phyloP scores from a whole-genome alignment of 1,139 yeast species.

The Taiozyma sp. region DNA sequence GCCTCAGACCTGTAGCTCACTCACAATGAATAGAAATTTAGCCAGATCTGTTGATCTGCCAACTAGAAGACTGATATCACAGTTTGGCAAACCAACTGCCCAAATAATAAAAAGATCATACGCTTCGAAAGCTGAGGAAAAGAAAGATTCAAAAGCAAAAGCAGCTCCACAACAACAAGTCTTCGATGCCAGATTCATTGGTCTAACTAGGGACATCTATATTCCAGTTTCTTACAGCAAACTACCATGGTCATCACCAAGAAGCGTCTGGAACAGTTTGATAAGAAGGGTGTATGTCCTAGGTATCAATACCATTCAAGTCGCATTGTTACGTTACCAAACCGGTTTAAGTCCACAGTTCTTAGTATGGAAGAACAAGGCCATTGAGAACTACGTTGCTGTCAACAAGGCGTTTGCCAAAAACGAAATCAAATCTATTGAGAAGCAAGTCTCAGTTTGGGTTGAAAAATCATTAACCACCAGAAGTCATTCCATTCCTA shows the following conservation, averaged over 20 bases:
- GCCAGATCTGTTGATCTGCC: not conserved
- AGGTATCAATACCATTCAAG: constrained; percentile 59
- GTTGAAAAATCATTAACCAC: constrained; percentile 52
- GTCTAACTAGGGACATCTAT: constrained; percentile 41
- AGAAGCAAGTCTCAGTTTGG: constrained; percentile 48
- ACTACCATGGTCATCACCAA: constrained; percentile 41
- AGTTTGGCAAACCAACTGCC: not conserved
- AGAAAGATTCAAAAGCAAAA: constrained; percentile 7
- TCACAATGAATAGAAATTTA: not conserved
- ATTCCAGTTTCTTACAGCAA: constrained; percentile 43
- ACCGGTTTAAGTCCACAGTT: constrained; percentile 62
- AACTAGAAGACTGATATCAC: not conserved
- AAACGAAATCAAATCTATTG: constrained; percentile 37
- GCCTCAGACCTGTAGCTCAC: not conserved
- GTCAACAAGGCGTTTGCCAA: constrained; percentile 66
- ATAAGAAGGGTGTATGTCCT: constrained; percentile 46
- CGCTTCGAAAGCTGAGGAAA: not conserved
- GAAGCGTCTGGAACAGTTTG: constrained; percentile 33
- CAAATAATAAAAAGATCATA: not conserved
- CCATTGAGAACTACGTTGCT: constrained; percentile 58
- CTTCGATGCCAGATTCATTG: constrained; percentile 37
- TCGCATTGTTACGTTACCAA: constrained; percentile 57
- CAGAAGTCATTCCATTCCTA: constrained; percentile 52
- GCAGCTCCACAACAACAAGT: constrained; percentile 17
- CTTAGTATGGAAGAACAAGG: constrained; percentile 67